Evolutionary conservation across 495 filamentous ascomycete species (phyloP).

Genomic region (Acidiella bohemica): DNA sequence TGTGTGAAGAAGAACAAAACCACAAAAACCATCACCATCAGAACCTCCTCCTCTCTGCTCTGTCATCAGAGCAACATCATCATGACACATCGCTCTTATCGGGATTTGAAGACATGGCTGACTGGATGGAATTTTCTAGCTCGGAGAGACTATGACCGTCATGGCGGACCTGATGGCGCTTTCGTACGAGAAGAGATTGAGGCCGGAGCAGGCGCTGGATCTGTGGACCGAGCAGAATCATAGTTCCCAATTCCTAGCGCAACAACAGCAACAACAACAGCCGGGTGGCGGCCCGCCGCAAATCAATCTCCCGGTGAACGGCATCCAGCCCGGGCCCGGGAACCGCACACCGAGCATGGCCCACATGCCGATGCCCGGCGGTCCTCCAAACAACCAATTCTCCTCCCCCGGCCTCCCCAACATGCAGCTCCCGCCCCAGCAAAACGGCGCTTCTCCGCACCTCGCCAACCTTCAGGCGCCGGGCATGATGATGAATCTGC

Average conservation of each 20-base stretch:
- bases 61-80: no score
- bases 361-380: slow-evolving; percentile 14
- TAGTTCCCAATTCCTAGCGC: slow-evolving; percentile 4
- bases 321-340: slow-evolving; percentile 10
- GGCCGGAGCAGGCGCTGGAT: slow-evolving; percentile 8
- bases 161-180: slow-evolving; percentile 29
- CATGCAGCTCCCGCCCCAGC: slow-evolving; percentile 36
- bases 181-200: slow-evolving; percentile 21
- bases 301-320: slow-evolving; percentile 18
- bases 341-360: slow-evolving; percentile 12
- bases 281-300: slow-evolving; percentile 14
- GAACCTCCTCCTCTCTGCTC: neutral
- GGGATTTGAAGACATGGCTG: no score
- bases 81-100: no score
- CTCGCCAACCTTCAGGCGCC: slow-evolving; percentile 19
- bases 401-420: slow-evolving; percentile 43
- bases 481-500: neutral
- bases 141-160: slow-evolving; percentile 29
- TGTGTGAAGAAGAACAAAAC: slow-evolving; percentile 12
- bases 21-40: neutral
- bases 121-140: slow-evolving; percentile 15
- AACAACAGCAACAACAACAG: slow-evolving; percentile 17
- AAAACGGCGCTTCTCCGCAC: slow-evolving; percentile 40
- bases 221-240: neutral
- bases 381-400: slow-evolving; percentile 30